Conservation (phyloP, 192 early-diverging fungal species). For the Rhizoclosmatium sp. region DNA sequence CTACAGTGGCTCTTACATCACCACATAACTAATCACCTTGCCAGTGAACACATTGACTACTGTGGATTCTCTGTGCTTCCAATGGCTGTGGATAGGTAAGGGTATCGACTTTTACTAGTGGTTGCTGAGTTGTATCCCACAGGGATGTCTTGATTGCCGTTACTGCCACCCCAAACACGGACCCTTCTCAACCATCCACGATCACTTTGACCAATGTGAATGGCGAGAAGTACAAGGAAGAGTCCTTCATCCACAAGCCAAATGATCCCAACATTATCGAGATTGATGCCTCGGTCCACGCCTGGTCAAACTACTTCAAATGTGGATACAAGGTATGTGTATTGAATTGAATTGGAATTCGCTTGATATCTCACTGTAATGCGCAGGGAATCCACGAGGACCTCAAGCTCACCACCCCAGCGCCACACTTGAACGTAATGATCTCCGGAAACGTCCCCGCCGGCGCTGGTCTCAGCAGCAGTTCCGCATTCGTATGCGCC, state of each 20-base stretch:
- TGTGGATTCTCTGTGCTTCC: constrained; percentile 93
- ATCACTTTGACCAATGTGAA: constrained; percentile 66
- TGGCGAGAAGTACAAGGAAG: constrained; percentile 58
- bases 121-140: constrained; percentile 41
- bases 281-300: constrained; percentile 73
- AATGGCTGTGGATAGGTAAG: constrained; percentile 90
- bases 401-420: neutral
- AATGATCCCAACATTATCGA: constrained; percentile 62
- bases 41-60: constrained; percentile 95
- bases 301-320: constrained; percentile 94
- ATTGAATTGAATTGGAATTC: neutral
- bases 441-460: constrained; percentile 82
- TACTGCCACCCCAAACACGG: constrained; percentile 13
- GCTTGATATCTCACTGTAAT: neutral
- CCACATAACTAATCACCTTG: neutral
- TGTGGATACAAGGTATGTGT: constrained; percentile 79
- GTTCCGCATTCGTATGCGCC: constrained; percentile 83
- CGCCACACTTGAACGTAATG: constrained; percentile 72
- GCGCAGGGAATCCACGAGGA: constrained; percentile 24
- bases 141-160: constrained; percentile 39
- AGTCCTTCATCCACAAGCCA: constrained; percentile 51
- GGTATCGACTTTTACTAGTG: constrained; percentile 36
- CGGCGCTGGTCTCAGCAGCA: constrained; percentile 87
- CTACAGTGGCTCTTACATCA: neutral
- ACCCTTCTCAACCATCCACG: constrained; percentile 34